phyloP scores from a whole-genome alignment of 495 filamentous ascomycete species.

The Hyaloscypha bicolor region DNA sequence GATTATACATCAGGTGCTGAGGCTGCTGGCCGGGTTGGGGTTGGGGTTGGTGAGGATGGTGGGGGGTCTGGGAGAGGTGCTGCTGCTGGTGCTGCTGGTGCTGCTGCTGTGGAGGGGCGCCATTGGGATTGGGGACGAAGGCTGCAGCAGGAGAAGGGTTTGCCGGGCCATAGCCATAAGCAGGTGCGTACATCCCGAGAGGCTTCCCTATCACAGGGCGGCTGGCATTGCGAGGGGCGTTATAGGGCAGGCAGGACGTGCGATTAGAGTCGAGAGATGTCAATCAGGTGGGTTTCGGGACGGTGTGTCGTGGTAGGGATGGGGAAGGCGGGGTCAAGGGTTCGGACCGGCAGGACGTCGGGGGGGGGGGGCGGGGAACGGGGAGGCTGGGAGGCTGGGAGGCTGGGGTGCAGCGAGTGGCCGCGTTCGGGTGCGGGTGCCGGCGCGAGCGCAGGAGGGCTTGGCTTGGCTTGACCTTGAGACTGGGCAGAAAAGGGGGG shows the following conservation, averaged over 20 bases:
- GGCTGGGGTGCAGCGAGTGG: conserved; percentile 2
- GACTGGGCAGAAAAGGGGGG: neutral
- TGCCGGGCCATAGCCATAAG: conserved; percentile 27
- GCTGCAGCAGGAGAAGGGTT: conserved; percentile 15
- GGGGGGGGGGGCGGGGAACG: neutral
- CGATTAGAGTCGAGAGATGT: conserved; percentile 5
- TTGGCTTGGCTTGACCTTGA: too few relatives aligned
- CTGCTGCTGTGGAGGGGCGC: conserved; percentile 15
- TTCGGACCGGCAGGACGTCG: neutral
- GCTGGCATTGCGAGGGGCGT: neutral
- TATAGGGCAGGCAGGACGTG: conserved; percentile 16
- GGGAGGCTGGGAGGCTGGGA: too few relatives aligned
- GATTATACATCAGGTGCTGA: conserved; percentile 38
- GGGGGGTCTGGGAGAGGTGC: conserved; percentile 10
- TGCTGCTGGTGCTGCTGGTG: conserved; percentile 7
- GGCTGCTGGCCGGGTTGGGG: conserved; percentile 25
- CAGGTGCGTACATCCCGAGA: conserved; percentile 30
- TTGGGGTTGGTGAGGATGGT: conserved; percentile 20
- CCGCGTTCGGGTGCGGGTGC: neutral
- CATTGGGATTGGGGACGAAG: conserved; percentile 23
- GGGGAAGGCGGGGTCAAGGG: neutral
- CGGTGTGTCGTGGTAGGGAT: too few relatives aligned
- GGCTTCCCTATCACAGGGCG: neutral
- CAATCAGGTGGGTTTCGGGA: neutral
- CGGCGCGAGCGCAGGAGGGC: too few relatives aligned